Evolutionary conservation across 129 eudicot genomes (phyloP).

Genomic region (Chrysanthemum makinoi): DNA sequence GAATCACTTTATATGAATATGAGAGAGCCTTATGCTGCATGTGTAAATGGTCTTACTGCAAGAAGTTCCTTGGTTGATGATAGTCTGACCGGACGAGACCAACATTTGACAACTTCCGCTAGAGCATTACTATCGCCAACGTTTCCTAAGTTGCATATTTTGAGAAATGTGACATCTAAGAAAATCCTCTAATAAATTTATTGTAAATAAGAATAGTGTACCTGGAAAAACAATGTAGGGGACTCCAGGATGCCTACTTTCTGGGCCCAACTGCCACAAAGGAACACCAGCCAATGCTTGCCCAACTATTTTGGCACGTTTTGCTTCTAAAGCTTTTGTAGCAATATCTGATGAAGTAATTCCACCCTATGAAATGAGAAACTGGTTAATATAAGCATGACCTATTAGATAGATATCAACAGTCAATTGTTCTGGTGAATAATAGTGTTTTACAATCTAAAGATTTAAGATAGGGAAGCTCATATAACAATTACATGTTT

Average conservation of each 20-base stretch:
- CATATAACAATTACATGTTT: not conserved
- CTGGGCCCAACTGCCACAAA: constrained; percentile 91
- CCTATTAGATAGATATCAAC: constrained; percentile 3
- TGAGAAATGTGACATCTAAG: constrained; percentile 8
- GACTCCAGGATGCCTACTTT: constrained; percentile 92
- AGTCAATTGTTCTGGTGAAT: not conserved
- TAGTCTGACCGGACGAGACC: constrained; percentile 68
- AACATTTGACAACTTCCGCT: constrained; percentile 80
- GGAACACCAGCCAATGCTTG: constrained; percentile 99
- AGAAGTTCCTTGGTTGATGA: constrained; percentile 83
- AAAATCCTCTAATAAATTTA: not conserved
- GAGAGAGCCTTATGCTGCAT: not conserved
- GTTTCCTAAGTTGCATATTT: constrained; percentile 50
- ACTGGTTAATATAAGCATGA: constrained; percentile 9
- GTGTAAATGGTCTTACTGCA: constrained; percentile 50
- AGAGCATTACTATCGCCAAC: constrained; percentile 89
- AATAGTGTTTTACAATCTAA: not conserved
- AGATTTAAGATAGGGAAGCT: not conserved
- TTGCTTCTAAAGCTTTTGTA: constrained; percentile 89
- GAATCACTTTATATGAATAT: not conserved
- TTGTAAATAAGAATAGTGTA: constrained; percentile 20
- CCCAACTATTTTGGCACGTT: constrained; percentile 85
- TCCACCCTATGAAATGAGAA: constrained; percentile 69
- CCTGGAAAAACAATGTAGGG: constrained; percentile 98
- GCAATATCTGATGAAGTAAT: constrained; percentile 98